These are phyloP conservation scores for Barnettozyma populi DNA, from an alignment of 805 yeast species.

Conservation along the genomic window DNA sequence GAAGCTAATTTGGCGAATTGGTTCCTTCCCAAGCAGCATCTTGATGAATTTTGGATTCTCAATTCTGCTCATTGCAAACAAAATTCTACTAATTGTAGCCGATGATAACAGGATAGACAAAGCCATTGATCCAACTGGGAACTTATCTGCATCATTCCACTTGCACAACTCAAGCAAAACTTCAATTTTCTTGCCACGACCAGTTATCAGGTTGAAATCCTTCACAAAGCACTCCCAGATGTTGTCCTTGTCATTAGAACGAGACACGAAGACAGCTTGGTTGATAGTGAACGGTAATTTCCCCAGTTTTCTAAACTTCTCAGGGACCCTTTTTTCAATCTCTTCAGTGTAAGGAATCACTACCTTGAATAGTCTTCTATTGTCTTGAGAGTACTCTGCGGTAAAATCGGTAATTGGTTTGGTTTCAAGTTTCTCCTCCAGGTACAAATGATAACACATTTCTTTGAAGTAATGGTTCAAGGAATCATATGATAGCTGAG, in stretches of 20 bases:
- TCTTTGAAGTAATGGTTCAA: constrained; percentile 50
- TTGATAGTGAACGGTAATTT: constrained; percentile 54
- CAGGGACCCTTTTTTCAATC: constrained; percentile 43
- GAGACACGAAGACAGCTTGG: constrained; percentile 52
- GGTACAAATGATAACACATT: constrained; percentile 54
- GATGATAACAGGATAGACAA: constrained; percentile 53
- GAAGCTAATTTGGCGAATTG: constrained; percentile 51
- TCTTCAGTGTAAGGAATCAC: constrained; percentile 41
- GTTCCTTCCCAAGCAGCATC: constrained; percentile 50
- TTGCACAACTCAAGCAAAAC: constrained; percentile 46
- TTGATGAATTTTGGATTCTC: constrained; percentile 46
- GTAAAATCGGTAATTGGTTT: constrained; percentile 42
- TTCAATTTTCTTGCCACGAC: constrained; percentile 31
- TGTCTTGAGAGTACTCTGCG: constrained; percentile 48
- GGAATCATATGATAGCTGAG: constrained; percentile 43
- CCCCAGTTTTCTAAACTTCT: constrained; percentile 46
- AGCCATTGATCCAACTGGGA: constrained; percentile 40
- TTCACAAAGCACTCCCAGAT: constrained; percentile 60
- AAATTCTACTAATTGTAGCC: constrained; percentile 55
- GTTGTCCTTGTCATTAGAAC: constrained; percentile 40
- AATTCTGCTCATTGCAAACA: constrained; percentile 60
- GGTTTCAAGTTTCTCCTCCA: constrained; percentile 52
- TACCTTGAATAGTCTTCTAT: constrained; percentile 36
- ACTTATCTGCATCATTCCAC: constrained; percentile 48
- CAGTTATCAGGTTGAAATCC: constrained; percentile 31